Evolutionary conservation across 2,329 filamentous ascomycete genomes (phyloP).

Genomic region (Talaromyces sp.): DNA sequence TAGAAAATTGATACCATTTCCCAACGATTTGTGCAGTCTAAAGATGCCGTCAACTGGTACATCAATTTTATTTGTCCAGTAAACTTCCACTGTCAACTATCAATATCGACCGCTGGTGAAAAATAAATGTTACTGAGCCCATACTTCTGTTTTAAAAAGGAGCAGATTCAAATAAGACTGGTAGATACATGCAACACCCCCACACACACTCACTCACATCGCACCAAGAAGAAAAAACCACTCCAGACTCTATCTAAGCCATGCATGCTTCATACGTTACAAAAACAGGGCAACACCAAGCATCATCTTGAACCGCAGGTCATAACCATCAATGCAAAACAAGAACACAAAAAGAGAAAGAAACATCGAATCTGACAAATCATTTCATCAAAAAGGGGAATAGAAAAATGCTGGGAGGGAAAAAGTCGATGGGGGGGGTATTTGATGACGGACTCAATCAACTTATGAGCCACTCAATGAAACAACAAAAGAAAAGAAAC

Average conservation of each 20-base stretch:
- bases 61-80: neutral
- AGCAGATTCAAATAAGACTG: neutral
- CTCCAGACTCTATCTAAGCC: neutral
- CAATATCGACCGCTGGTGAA: neutral
- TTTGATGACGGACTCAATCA: neutral
- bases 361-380: neutral
- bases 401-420: neutral
- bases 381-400: neutral
- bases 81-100: neutral
- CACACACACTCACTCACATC: neutral
- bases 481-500: neutral
- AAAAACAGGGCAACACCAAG: neutral
- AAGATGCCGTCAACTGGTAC: no score
- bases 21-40: no score
- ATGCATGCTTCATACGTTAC: neutral
- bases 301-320: neutral
- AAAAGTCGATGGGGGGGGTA: slow-evolving; percentile 3
- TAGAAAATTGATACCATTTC: neutral
- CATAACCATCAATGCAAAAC: neutral
- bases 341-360: neutral
- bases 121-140: neutral
- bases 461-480: neutral
- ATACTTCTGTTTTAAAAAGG: no score
- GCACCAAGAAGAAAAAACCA: no score
- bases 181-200: neutral